A percentile compares a stretch with the other conserved stretches of the same genome.
phyloP scores from a whole-genome alignment of 768 basidiomycete species.

The Trichaptum fuscoviolaceum region DNA sequence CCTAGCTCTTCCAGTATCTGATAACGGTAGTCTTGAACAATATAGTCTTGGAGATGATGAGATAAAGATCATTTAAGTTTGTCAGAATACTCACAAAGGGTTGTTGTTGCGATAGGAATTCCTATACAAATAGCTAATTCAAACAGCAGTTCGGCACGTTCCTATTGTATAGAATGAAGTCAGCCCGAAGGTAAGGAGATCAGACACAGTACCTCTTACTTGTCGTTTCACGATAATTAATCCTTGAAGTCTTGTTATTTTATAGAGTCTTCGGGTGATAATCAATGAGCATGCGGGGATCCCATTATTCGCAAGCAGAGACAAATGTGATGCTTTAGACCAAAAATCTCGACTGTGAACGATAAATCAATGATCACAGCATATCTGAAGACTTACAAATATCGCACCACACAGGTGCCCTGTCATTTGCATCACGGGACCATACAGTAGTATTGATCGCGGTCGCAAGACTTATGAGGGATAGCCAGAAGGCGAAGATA shows the following conservation, averaged over 20 bases:
- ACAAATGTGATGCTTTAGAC: conserved; percentile 33
- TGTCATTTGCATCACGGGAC: conserved; percentile 25
- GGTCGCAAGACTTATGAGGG: conserved; percentile 15
- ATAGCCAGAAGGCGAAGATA: conserved; percentile 18
- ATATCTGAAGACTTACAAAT: conserved; percentile 36
- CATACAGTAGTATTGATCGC: conserved; percentile 35
- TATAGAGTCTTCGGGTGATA: conserved; percentile 45
- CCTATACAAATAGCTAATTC: not conserved
- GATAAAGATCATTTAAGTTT: not conserved
- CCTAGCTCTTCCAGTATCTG: not conserved
- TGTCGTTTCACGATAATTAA: not conserved
- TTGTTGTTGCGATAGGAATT: not conserved
- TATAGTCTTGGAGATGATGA: not conserved
- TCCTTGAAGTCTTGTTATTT: conserved; percentile 37
- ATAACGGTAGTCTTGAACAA: not conserved
- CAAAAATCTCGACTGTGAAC: not conserved
- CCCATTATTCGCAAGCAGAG: conserved; percentile 28
- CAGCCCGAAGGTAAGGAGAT: too few species aligned
- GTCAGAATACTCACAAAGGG: not conserved
- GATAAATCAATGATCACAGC: too few species aligned
- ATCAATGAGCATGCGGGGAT: conserved; percentile 37
- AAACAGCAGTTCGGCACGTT: not conserved
- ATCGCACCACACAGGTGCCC: conserved; percentile 47
- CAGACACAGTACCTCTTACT: not conserved
- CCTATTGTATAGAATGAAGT: not conserved